Conservation (phyloP, 192 early-diverging fungal genomes). For the Coemansia sp. region DNA sequence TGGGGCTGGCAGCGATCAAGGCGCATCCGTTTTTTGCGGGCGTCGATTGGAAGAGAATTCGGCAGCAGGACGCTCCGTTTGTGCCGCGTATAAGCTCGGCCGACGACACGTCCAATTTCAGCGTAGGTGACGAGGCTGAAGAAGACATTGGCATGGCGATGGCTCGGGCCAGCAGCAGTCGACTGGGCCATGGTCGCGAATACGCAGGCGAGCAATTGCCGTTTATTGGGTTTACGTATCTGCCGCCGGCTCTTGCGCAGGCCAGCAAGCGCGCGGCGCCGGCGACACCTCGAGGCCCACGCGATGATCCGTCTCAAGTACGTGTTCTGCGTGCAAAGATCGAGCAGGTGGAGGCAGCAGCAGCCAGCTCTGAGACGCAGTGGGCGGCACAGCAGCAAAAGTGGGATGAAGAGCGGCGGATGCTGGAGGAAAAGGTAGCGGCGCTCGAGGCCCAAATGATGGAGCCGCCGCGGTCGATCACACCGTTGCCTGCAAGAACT, state of each 20-base stretch:
- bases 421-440: conserved; percentile 14
- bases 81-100: conserved; percentile 80
- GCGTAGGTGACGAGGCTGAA: conserved; percentile 72
- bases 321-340: conserved; percentile 17
- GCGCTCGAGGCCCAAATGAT: conserved; percentile 25
- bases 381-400: conserved; percentile 21
- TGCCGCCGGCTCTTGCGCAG: conserved; percentile 21
- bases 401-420: conserved; percentile 33
- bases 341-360: conserved; percentile 35
- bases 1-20: conserved; percentile 69
- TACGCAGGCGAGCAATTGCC: conserved; percentile 77
- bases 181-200: conserved; percentile 54
- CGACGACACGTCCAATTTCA: conserved; percentile 88
- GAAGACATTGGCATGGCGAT: conserved; percentile 49
- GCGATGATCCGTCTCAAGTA: conserved; percentile 36
- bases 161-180: conserved; percentile 52
- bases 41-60: conserved; percentile 63
- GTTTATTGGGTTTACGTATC: conserved; percentile 84
- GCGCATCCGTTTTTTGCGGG: conserved; percentile 63
- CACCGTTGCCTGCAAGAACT: conserved; percentile 13
- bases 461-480: conserved; percentile 12
- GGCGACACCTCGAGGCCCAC: conserved; percentile 26
- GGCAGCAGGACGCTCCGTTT: conserved; percentile 70
- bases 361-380: conserved; percentile 2
- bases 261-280: conserved; percentile 1